Conservation (phyloP, 2,329 filamentous ascomycete species). For the Epichloe gansuensis region DNA sequence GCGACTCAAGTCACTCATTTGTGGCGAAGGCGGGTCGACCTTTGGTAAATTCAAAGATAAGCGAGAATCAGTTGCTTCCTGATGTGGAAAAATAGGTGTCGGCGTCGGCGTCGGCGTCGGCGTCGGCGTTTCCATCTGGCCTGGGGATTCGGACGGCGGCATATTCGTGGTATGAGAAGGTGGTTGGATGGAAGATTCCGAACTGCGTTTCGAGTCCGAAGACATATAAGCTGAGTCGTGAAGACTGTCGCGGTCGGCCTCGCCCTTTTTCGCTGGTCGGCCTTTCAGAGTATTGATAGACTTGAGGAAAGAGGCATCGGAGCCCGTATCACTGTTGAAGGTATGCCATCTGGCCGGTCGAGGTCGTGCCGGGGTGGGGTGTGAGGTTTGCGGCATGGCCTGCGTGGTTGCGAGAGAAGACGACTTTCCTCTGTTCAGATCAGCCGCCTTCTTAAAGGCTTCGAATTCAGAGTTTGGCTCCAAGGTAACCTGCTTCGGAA, state of each 20-base stretch:
- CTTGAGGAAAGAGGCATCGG: conserved; percentile 21
- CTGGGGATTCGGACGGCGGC: conserved; percentile 29
- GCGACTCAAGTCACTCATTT: conserved; percentile 13
- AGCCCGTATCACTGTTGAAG: conserved; percentile 30
- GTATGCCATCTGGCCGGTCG: conserved; percentile 35
- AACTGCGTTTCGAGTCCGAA: conserved; percentile 40
- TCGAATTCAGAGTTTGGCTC: conserved; percentile 75
- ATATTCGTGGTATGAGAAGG: conserved; percentile 24
- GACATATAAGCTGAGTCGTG: conserved; percentile 44
- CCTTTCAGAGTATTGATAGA: conserved; percentile 11
- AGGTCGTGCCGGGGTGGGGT: conserved; percentile 24
- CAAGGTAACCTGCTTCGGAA: conserved; percentile 56
- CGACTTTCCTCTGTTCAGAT: conserved; percentile 40
- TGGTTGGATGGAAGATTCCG: conserved; percentile 32
- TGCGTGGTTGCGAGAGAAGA: conserved; percentile 34
- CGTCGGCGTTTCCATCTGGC: conserved; percentile 16
- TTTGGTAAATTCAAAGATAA: conserved; percentile 40
- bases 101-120: conserved; percentile 11
- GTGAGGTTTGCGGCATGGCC: conserved; percentile 25
- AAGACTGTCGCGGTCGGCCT: conserved; percentile 31
- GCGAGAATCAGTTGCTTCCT: conserved; percentile 40
- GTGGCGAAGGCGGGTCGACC: conserved; percentile 25
- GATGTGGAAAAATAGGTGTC: conserved; percentile 22
- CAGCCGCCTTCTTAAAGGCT: conserved; percentile 61
- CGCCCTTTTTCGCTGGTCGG: conserved; percentile 21